A percentile compares a stretch with the other conserved stretches of the same genome.
These are phyloP conservation scores for Epichloe uncinata DNA, from an alignment of 2,329 filamentous ascomycete genomes.

Conservation along the genomic window DNA sequence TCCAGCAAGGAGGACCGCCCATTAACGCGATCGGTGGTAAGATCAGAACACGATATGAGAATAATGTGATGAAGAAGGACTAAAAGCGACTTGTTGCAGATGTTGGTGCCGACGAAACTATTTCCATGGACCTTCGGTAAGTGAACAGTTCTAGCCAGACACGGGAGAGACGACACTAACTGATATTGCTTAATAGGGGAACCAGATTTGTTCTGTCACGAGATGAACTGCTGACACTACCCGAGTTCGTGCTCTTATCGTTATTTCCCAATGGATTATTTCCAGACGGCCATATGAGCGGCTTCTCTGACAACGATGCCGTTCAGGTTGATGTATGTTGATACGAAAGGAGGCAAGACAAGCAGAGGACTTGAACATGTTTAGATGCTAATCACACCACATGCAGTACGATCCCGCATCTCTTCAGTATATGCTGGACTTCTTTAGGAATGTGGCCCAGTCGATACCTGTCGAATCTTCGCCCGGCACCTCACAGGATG, in stretches of 20 bases:
- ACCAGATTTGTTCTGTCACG: slow-evolving; percentile 87
- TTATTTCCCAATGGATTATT: slow-evolving; percentile 97
- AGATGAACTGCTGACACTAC: slow-evolving; percentile 87
- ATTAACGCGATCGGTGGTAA: slow-evolving; percentile 80
- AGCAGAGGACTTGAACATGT: background rate
- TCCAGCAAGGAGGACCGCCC: slow-evolving; percentile 83
- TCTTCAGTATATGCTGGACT: slow-evolving; percentile 97
- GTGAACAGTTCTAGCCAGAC: slow-evolving; percentile 11
- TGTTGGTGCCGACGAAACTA: slow-evolving; percentile 83
- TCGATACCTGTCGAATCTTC: slow-evolving; percentile 75
- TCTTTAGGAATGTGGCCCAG: slow-evolving; percentile 91
- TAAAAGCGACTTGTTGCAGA: slow-evolving; percentile 29
- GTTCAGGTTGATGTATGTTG: slow-evolving; percentile 90
- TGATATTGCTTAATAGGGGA: slow-evolving; percentile 45
- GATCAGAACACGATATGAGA: slow-evolving; percentile 10
- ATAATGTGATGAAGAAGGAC: background rate
- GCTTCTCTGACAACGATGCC: slow-evolving; percentile 82
- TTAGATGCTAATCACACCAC: background rate
- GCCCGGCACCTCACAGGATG: slow-evolving; percentile 49
- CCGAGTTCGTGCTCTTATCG: slow-evolving; percentile 95
- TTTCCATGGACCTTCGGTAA: slow-evolving; percentile 87
- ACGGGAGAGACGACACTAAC: slow-evolving; percentile 13
- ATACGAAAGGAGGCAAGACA: background rate
- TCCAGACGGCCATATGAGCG: slow-evolving; percentile 89
- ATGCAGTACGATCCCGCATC: slow-evolving; percentile 87